Conservation (phyloP, 1,139 yeast genomes). For the Geotrichum macrosporum region DNA sequence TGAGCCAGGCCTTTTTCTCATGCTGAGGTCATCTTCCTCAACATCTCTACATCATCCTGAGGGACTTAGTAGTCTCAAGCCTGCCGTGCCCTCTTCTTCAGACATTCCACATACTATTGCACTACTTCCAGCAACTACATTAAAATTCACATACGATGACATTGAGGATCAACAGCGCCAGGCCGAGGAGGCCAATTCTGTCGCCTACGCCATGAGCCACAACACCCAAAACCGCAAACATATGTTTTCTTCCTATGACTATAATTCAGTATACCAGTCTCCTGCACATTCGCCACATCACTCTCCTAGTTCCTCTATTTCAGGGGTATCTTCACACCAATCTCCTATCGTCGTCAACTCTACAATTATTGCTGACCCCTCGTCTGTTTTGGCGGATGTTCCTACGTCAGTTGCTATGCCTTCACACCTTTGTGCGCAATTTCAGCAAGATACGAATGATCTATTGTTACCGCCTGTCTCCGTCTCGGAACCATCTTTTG, state of each 20-base stretch:
- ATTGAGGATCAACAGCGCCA: conserved; percentile 55
- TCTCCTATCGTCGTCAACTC: background rate
- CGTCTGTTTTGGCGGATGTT: conserved; percentile 3
- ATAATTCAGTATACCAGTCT: conserved; percentile 64
- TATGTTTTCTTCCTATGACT: conserved; percentile 71
- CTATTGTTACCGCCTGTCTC: conserved; percentile 15
- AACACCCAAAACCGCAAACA: conserved; percentile 73
- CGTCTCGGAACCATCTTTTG: too few species aligned
- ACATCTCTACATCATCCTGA: conserved; percentile 35
- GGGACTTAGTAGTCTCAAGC: conserved; percentile 4
- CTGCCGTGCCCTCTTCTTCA: conserved; percentile 13
- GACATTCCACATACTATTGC: conserved; percentile 50
- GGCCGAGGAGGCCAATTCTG: conserved; percentile 35
- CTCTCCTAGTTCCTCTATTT: conserved; percentile 12
- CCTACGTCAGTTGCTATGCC: conserved; percentile 18
- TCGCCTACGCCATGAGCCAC: conserved; percentile 58
- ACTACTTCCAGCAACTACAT: conserved; percentile 71
- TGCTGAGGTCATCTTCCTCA: conserved; percentile 42
- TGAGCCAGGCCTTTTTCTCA: conserved; percentile 67
- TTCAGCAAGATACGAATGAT: conserved; percentile 10
- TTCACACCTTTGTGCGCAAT: conserved; percentile 19
- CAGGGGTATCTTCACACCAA: background rate
- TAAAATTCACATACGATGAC: conserved; percentile 73
- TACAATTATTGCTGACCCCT: conserved; percentile 1
- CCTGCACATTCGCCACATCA: conserved; percentile 25